Conservation (phyloP, 2,329 filamentous ascomycete genomes). For the Lizonia empirigonia region DNA sequence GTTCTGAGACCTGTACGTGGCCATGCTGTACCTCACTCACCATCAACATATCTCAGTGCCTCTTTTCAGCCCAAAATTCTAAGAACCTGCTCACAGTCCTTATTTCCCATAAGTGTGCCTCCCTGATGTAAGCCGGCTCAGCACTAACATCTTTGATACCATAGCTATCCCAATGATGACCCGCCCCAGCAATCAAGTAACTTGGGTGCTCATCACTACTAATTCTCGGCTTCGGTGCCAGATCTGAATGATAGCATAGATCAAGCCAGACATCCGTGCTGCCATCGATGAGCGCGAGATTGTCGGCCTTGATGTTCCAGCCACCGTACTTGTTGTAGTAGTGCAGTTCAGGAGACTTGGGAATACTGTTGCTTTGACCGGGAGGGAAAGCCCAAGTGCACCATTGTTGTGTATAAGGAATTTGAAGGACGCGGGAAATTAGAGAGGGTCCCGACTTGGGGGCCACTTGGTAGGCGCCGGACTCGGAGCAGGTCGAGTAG, state of each 20-base stretch:
- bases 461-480: constrained; percentile 58
- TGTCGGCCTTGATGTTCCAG: constrained; percentile 53
- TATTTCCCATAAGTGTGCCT: constrained; percentile 59
- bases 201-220: constrained; percentile 55
- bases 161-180: constrained; percentile 60
- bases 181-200: constrained; percentile 57
- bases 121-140: constrained; percentile 59
- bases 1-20: neutral
- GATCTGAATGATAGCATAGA: constrained; percentile 57
- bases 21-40: too few species aligned
- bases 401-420: constrained; percentile 61
- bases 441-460: constrained; percentile 53
- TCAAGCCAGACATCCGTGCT: constrained; percentile 60
- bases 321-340: constrained; percentile 56
- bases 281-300: constrained; percentile 60
- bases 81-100: constrained; percentile 51
- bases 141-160: constrained; percentile 49
- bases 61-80: constrained; percentile 19
- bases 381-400: constrained; percentile 60
- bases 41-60: constrained; percentile 1
- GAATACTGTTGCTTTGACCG: constrained; percentile 54
- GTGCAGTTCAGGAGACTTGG: constrained; percentile 51
- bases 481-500: constrained; percentile 58
- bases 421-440: constrained; percentile 55
- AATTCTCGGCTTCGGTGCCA: constrained; percentile 45